Evolutionary conservation across 306 rosid genomes (phyloP).

Genomic region (Quercus berberidifolia): DNA sequence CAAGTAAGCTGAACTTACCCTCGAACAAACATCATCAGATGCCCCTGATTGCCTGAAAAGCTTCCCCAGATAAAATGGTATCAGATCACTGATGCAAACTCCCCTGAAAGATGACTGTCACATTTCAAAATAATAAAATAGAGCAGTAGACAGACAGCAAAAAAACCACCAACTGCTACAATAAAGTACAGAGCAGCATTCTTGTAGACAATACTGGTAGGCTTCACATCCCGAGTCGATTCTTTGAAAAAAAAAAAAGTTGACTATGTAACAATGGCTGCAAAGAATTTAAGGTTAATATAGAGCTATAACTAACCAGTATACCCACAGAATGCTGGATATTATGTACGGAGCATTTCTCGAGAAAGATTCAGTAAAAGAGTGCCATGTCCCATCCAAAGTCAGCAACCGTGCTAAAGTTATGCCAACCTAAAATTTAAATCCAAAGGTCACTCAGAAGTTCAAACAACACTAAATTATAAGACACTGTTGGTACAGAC

Average conservation of each 20-base stretch:
- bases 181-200: not conserved
- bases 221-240: not conserved
- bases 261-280: constrained; percentile 1
- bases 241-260: not conserved
- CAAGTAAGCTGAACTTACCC: constrained; percentile 36
- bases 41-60: constrained; percentile 52
- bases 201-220: not conserved
- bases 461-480: constrained; percentile 13
- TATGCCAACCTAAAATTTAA: constrained; percentile 52
- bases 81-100: constrained; percentile 64
- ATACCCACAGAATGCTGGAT: constrained; percentile 61
- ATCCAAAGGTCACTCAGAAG: constrained; percentile 10
- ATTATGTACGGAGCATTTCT: constrained; percentile 48
- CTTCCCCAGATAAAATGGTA: constrained; percentile 66
- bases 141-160: not conserved
- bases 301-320: constrained; percentile 42
- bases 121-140: constrained; percentile 1
- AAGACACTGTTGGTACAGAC: not conserved
- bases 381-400: constrained; percentile 63
- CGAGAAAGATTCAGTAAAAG: constrained; percentile 55
- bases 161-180: not conserved
- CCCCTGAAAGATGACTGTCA: constrained; percentile 40
- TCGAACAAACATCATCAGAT: constrained; percentile 48
- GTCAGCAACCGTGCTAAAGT: constrained; percentile 49
- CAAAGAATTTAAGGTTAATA: not conserved